Base-by-base conservation (phyloP, 306 rosid species). In the Lathyrus aphaca region DNA sequence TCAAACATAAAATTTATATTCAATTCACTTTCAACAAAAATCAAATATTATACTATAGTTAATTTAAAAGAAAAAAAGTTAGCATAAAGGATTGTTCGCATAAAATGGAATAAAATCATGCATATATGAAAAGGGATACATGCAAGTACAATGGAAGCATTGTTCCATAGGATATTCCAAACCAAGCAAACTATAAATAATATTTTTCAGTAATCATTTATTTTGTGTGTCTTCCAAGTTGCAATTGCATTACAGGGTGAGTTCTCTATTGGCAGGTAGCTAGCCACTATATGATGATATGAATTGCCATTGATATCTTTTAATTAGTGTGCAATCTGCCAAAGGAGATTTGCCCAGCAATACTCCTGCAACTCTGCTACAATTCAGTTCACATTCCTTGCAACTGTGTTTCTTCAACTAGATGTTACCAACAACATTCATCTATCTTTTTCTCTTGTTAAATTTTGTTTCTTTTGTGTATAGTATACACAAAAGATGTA, bases 261-360 rank as follows among this genome's bases (percentile, higher is more conserved):
- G 39, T 48, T 73, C 80, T 86, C 80, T 60, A 78, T 82, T 85
- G 96, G 89, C 91, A 82, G 87, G 57, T 65, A 69, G 73, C 78
- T 59, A 68, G 69, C 72, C 82, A 86, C 80, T 69, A 27, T 55
- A 44, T 8, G 54, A 49, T 8, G 53, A 32, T 27, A 51, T 65
- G 9, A 45, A 73, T 35, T 39, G 12, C 27, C 10, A n/a, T 49
- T 51, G 8, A 53, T 43, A 4, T 38, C 38, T 5, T 1, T 5
- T 48, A 43, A 13, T 1, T 68, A 75, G 87, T 75, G 80, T 64
- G 68, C 72, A 69, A 35, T 72, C 81, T 86, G 91, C 91, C 88
- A 86, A 88, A 82, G 91, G 86, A 86, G 89, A 86, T 82, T 88
- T 88, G 88, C 85, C 90, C 89, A 72, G 89, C 77, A 58, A 85